A percentile compares a stretch with the other conserved stretches of the same genome.
phyloP scores from a whole-genome alignment of 352 stramenopile species.

The Phytophthora lateralis region DNA sequence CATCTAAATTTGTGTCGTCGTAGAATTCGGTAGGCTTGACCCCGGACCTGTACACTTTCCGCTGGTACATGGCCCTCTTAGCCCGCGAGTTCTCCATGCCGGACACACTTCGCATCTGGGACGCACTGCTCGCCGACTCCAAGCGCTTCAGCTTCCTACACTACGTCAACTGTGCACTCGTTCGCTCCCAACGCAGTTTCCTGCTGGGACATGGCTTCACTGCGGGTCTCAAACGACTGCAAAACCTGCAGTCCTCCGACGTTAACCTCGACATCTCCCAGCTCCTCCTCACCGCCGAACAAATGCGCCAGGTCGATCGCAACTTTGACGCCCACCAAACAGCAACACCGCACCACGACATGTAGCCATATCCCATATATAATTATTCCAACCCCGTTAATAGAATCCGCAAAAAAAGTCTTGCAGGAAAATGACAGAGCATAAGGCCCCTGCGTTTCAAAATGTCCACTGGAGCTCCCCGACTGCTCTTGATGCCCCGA shows the following conservation, averaged over 20 bases:
- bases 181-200: slow-evolving; percentile 50
- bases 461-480: slow-evolving; percentile 11
- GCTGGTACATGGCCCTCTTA: slow-evolving; percentile 78
- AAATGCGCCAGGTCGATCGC: slow-evolving; percentile 60
- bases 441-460: too few relatives aligned
- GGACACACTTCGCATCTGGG: slow-evolving; percentile 63
- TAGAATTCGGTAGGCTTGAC: slow-evolving; percentile 71
- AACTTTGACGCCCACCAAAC: slow-evolving; percentile 25
- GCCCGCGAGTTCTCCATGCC: slow-evolving; percentile 65
- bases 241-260: slow-evolving; percentile 38
- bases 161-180: slow-evolving; percentile 63
- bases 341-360: neutral
- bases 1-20: slow-evolving; percentile 6
- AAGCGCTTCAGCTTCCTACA: slow-evolving; percentile 76
- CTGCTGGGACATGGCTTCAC: slow-evolving; percentile 54
- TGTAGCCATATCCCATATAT: slow-evolving; percentile 8
- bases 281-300: slow-evolving; percentile 43
- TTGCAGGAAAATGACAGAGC: too few relatives aligned
- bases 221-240: slow-evolving; percentile 45
- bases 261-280: slow-evolving; percentile 28
- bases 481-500: slow-evolving; percentile 1
- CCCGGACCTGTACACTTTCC: slow-evolving; percentile 69
- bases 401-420: too few relatives aligned
- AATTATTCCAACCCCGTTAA: neutral
- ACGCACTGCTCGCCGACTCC: slow-evolving; percentile 58